Evolutionary conservation across 768 basidiomycete genomes (phyloP).

Genomic region (Leccinum disarticulatum): DNA sequence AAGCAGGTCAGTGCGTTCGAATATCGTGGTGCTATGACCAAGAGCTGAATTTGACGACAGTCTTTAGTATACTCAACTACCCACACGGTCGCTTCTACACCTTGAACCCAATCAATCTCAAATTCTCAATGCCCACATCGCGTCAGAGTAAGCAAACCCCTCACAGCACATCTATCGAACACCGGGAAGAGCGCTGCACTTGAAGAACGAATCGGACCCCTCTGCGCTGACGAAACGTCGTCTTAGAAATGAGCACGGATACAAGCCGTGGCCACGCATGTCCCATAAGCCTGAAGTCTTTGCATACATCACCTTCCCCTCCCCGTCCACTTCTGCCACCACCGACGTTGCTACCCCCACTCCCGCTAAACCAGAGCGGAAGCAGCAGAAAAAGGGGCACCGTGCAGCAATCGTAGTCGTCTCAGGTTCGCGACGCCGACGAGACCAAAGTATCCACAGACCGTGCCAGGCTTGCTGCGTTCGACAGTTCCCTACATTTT

Average conservation of each 20-base stretch:
- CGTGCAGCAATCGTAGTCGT: too few relatives aligned
- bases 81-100: constrained; percentile 9
- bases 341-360: too few relatives aligned
- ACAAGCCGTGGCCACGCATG: constrained; percentile 6
- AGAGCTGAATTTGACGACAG: background rate
- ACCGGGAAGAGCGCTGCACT: background rate
- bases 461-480: too few relatives aligned
- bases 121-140: background rate
- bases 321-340: too few relatives aligned
- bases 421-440: too few relatives aligned
- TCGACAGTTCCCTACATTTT: too few relatives aligned
- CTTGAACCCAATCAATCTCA: constrained; percentile 1
- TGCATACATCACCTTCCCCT: background rate
- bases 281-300: too few relatives aligned
- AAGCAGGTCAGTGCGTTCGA: constrained; percentile 5
- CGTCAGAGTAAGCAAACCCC: constrained; percentile 15
- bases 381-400: too few relatives aligned
- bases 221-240: background rate
- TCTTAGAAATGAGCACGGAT: constrained; percentile 6
- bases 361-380: too few relatives aligned
- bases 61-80: constrained; percentile 13
- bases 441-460: too few relatives aligned
- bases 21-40: too few relatives aligned
- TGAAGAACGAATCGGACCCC: constrained; percentile 18
- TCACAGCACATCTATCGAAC: background rate